These are phyloP conservation scores for Fusarium sp. DNA, from an alignment of 2,329 filamentous ascomycete species.

Conservation along the genomic window DNA sequence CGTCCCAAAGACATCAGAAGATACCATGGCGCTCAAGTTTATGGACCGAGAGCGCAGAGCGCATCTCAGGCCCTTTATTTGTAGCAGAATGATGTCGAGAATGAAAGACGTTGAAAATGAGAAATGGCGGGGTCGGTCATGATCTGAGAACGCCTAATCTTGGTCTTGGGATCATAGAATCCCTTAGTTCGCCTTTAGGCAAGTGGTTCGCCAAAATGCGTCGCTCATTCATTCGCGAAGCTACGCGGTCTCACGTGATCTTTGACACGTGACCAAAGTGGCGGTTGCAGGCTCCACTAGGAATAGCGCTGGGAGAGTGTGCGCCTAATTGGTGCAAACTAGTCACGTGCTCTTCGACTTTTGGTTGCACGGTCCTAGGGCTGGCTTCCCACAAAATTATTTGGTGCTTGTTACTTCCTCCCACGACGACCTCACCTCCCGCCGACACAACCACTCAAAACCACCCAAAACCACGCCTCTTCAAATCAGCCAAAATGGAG, in stretches of 20 bases:
- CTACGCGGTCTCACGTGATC: conserved; percentile 50
- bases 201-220: conserved; percentile 19
- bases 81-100: conserved; percentile 46
- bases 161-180: conserved; percentile 16
- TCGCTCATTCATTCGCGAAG: conserved; percentile 34
- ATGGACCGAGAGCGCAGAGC: conserved; percentile 57
- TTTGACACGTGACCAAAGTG: no score
- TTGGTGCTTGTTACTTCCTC: no score
- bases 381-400: no score
- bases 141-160: conserved; percentile 19
- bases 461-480: conserved; percentile 44
- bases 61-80: conserved; percentile 53
- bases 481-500: conserved; percentile 81
- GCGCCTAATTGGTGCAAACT: no score
- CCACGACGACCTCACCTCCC: conserved; percentile 47
- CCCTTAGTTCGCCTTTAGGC: conserved; percentile 25
- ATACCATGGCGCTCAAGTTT: conserved; percentile 47
- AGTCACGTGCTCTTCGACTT: no score
- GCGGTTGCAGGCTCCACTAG: no score
- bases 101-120: conserved; percentile 8
- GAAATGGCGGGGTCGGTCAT: conserved; percentile 31
- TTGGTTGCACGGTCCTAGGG: no score
- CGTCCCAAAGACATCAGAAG: conserved; percentile 49
- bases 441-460: conserved; percentile 47
- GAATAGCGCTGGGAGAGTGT: no score